Percentiles rank a stretch among this genome's conserved stretches.
phyloP scores from a whole-genome alignment of 1,284 basidiomycete species.

The Heterobasidion occidentale region DNA sequence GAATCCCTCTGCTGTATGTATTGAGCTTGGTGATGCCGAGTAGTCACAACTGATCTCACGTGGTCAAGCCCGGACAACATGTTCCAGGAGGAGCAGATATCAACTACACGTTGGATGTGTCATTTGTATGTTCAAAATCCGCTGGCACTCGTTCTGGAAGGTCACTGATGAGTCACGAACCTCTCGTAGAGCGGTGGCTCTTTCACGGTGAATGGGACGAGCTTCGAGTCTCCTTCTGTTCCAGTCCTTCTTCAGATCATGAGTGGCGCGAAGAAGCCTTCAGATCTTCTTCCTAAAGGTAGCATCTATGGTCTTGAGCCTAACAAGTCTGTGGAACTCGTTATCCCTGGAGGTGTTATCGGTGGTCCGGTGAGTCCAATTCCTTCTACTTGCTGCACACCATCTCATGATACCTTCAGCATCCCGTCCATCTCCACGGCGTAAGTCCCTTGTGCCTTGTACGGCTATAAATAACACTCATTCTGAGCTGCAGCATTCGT shows the following conservation, averaged over 20 bases:
- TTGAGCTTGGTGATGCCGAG: neutral
- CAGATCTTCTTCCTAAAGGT: constrained; percentile 19
- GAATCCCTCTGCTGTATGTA: neutral
- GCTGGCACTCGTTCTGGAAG: neutral
- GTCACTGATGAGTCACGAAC: neutral
- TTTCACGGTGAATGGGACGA: constrained; percentile 19
- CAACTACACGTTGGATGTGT: constrained; percentile 18
- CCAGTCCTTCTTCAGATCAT: constrained; percentile 13
- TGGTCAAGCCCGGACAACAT: constrained; percentile 19
- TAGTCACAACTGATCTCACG: neutral
- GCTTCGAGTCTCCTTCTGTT: constrained; percentile 18
- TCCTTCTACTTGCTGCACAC: neutral
- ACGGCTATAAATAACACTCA: neutral
- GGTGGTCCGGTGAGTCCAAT: constrained; percentile 15
- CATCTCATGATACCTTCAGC: constrained; percentile 10
- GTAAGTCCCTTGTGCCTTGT: constrained; percentile 9
- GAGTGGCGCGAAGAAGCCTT: constrained; percentile 17
- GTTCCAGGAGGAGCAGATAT: constrained; percentile 21
- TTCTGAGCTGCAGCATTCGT: neutral
- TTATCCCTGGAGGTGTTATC: constrained; percentile 19
- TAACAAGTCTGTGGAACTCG: constrained; percentile 26
- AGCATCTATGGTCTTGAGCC: constrained; percentile 20
- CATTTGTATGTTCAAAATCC: constrained; percentile 9
- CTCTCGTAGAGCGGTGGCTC: neutral
- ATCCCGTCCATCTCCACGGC: constrained; percentile 34